Evolutionary conservation across 148 eudicot species (phyloP), one percentile per base, ranked within the genome.

Genomic region (Arctostaphylos glauca): DNA sequence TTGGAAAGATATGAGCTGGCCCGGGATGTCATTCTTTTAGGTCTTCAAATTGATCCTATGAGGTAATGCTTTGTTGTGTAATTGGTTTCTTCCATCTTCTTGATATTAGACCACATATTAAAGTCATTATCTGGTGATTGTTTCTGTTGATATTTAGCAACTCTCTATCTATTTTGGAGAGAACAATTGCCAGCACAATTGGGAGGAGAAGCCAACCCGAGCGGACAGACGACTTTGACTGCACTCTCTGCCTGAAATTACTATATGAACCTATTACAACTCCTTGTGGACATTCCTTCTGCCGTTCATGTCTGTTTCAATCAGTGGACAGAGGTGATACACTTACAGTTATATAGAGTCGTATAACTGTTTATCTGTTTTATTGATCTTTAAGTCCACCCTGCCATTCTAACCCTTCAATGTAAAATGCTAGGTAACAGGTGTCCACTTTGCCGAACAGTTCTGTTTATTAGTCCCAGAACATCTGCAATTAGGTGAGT

Each of bases 271-370:
- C 99, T 72, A 56, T 97, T 75, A 97, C 99, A 85, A 97, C 99
- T 88, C 93, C 99, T 52, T 97, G 99, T 85, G 99, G 99, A 75
- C 99, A 97, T 86, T 90, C 99, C 13, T 97, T 94, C 83, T 97
- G 99, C 84, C 97, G 98, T 16, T 89, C 97, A 53, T 97, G 99
- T 89, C 88, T 97, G 80, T 94, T 97, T 90, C 99, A 97, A 89
- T 85, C 98, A 76, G 94, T 97, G 98, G 99, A 97, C 81, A 87
- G 98, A 85, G 92, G 99, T 96, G 49, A 68, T 82, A 68, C 62
- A 73, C 60, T 77, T 78, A 31, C 56, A 18, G 54, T 25, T 50
- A 50, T 2, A 15, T 49, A 12, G 25, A 15, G 43, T 12, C 44
- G 47, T 13, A 13, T 15, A 8, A 7, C 31, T 47, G 2, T 41